These are phyloP conservation scores for Rutidosis leptorrhynchoides DNA, from an alignment of 129 eudicot species.

Conservation along the genomic window DNA sequence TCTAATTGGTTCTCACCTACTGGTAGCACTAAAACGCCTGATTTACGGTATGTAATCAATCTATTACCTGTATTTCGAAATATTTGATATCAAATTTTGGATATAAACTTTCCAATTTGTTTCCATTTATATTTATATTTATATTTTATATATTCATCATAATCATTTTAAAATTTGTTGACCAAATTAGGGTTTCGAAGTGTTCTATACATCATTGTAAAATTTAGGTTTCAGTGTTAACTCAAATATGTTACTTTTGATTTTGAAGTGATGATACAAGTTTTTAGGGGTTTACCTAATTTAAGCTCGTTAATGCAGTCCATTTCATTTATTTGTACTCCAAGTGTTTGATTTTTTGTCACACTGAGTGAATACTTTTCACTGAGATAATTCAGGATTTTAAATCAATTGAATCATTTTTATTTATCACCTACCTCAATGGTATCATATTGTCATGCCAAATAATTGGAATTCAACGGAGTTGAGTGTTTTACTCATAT, in stretches of 20 bases:
- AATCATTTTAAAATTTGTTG: neutral
- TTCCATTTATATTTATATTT: no score
- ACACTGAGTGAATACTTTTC: neutral
- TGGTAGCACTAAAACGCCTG: neutral
- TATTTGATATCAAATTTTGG: no score
- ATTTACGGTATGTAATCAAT: neutral
- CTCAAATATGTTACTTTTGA: neutral
- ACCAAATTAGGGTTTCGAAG: constrained; percentile 6
- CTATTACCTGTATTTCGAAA: neutral
- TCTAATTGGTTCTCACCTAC: neutral
- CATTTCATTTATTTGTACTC: neutral
- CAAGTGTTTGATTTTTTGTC: constrained; percentile 1
- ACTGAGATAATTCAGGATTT: neutral
- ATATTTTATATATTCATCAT: neutral
- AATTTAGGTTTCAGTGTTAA: neutral
- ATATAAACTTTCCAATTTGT: neutral
- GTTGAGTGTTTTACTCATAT: no score
- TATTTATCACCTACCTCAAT: neutral
- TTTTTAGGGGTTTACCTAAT: neutral
- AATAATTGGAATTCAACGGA: neutral
- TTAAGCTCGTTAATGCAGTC: neutral
- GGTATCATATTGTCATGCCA: neutral
- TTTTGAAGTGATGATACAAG: neutral
- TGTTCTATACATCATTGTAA: neutral
- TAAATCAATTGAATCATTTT: neutral